Evolutionary conservation across 495 filamentous ascomycete species (phyloP).

Genomic region (Penicillium fimorum): DNA sequence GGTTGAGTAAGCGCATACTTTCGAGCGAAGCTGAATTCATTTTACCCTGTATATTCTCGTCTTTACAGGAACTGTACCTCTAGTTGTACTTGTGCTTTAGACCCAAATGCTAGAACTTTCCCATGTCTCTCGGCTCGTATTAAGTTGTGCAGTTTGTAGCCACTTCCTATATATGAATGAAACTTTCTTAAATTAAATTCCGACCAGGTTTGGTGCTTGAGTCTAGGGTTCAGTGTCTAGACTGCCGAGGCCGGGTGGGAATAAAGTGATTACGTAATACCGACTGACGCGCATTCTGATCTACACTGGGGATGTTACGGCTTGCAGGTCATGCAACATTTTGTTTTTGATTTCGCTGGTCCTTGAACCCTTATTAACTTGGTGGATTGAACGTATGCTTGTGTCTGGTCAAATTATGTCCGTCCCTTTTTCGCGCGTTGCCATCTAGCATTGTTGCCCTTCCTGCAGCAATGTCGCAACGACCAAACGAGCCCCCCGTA

Average conservation of each 20-base stretch:
- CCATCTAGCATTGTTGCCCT: conserved; percentile 22
- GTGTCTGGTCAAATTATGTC: conserved; percentile 17
- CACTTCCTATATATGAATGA: not conserved
- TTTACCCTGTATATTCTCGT: conserved; percentile 39
- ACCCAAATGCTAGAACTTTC: conserved; percentile 45
- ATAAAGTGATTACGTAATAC: conserved; percentile 22
- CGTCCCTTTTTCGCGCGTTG: conserved; percentile 25
- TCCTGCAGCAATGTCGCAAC: conserved; percentile 27
- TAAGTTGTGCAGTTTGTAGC: not conserved
- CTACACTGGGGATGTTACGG: conserved; percentile 15
- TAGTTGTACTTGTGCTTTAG: conserved; percentile 46
- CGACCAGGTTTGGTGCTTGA: not conserved
- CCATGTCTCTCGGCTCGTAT: conserved; percentile 21
- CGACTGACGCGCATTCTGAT: conserved; percentile 20
- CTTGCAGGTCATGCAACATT: conserved; percentile 12
- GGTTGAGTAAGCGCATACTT: conserved; percentile 44
- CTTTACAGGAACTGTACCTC: conserved; percentile 45
- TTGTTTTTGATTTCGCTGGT: not conserved
- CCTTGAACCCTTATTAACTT: not conserved
- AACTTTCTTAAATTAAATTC: not conserved
- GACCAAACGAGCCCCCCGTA: conserved; percentile 18
- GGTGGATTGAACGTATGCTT: conserved; percentile 22
- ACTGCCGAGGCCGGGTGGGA: not conserved
- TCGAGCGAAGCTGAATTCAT: conserved; percentile 32
- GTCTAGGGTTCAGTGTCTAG: not conserved